phyloP scores from a whole-genome alignment of 352 stramenopile genomes.

The Globisporangium orthogonon region DNA sequence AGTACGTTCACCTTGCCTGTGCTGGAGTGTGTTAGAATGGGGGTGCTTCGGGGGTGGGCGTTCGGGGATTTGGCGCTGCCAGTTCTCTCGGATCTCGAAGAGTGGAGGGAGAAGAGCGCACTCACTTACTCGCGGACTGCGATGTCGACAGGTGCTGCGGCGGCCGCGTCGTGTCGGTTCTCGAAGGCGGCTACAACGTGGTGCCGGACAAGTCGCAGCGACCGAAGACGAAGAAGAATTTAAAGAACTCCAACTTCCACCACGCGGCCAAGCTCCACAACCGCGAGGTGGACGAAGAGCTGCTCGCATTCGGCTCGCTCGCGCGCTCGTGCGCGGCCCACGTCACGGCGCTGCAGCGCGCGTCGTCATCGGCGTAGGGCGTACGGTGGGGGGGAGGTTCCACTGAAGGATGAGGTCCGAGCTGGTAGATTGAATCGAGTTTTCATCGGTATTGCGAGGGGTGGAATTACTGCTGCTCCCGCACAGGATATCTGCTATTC shows the following conservation, averaged over 20 bases:
- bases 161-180: constrained; percentile 91
- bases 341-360: constrained; percentile 44
- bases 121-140: neutral
- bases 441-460: too few relatives aligned
- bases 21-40: too few relatives aligned
- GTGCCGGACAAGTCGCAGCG: constrained; percentile 33
- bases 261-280: constrained; percentile 41
- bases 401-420: too few relatives aligned
- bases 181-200: constrained; percentile 92
- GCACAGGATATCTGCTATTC: too few relatives aligned
- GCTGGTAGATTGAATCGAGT: too few relatives aligned
- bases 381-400: too few relatives aligned
- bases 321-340: constrained; percentile 55
- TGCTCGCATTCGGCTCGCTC: constrained; percentile 46
- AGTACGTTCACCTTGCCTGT: constrained; percentile 43
- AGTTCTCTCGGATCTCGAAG: too few relatives aligned
- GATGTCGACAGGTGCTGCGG: constrained; percentile 65
- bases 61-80: too few relatives aligned
- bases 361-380: constrained; percentile 8
- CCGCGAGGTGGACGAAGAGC: constrained; percentile 44
- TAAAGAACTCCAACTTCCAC: constrained; percentile 45
- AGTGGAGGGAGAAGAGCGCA: too few relatives aligned
- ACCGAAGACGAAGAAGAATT: constrained; percentile 29
- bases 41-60: too few relatives aligned
- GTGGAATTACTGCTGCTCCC: too few relatives aligned